phyloP scores from a whole-genome alignment of 2,329 filamentous ascomycete species.

The Colletotrichum filicis region DNA sequence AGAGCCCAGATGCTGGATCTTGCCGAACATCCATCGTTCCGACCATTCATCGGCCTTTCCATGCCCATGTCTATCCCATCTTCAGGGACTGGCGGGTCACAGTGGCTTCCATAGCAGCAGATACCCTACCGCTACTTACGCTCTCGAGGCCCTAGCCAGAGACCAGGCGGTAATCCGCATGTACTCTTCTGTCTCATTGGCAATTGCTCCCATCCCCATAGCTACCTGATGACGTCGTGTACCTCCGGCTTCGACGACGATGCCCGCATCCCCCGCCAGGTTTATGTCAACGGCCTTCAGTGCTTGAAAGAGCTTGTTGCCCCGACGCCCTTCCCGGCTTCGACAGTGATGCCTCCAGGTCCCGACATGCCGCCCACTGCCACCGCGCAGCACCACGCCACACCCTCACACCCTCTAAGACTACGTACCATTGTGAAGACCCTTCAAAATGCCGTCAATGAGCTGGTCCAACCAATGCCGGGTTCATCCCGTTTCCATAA shows the following conservation, averaged over 20 bases:
- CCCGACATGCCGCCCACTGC: slow-evolving; percentile 14
- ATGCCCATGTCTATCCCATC: slow-evolving; percentile 6
- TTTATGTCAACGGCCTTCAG: slow-evolving; percentile 31
- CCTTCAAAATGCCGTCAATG: slow-evolving; percentile 25
- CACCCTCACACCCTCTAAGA: neutral
- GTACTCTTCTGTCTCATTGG: slow-evolving; percentile 2
- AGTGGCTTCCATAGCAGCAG: neutral
- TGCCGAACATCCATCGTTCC: slow-evolving; percentile 30
- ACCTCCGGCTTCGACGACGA: slow-evolving; percentile 29
- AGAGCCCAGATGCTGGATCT: slow-evolving; percentile 33
- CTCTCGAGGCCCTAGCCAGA: neutral
- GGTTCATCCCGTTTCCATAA: slow-evolving; percentile 35
- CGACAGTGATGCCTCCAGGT: neutral
- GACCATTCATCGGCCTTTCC: slow-evolving; percentile 2
- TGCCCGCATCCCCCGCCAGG: slow-evolving; percentile 29
- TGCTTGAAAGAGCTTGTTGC: slow-evolving; percentile 24
- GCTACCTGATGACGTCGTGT: slow-evolving; percentile 34
- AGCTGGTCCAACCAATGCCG: slow-evolving; percentile 22
- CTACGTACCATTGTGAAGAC: slow-evolving; percentile 21
- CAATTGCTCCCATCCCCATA: slow-evolving; percentile 22
- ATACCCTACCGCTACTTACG: slow-evolving; percentile 10
- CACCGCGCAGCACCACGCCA: slow-evolving; percentile 14
- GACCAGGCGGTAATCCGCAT: slow-evolving; percentile 3
- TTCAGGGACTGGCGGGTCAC: slow-evolving; percentile 28
- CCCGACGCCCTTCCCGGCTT: slow-evolving; percentile 26